Conservation (phyloP, 257 asterid genomes). For the Eucommia ulmoides region DNA sequence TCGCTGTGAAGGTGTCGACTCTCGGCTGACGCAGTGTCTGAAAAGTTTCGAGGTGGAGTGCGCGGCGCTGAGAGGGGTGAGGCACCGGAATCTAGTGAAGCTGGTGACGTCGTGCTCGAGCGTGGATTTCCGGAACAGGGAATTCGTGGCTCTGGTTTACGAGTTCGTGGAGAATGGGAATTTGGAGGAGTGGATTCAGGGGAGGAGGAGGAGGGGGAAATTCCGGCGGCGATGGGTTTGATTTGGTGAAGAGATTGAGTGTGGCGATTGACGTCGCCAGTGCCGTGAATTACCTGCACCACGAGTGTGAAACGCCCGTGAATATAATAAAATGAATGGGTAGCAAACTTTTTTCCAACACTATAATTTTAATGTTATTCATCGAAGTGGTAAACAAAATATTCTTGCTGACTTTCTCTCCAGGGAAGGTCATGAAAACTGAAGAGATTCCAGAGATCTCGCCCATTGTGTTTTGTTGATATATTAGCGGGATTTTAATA, state of each 20-base stretch:
- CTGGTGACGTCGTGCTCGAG: slow-evolving; percentile 41
- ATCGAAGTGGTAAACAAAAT: too few relatives aligned
- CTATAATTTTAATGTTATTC: too few relatives aligned
- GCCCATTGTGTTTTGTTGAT: too few relatives aligned
- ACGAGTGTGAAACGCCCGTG: slow-evolving; percentile 30
- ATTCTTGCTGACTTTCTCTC: too few relatives aligned
- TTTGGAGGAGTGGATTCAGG: slow-evolving; percentile 47
- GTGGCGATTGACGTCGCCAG: slow-evolving; percentile 32
- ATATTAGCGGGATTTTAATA: too few relatives aligned
- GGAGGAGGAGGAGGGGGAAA: slow-evolving; percentile 22
- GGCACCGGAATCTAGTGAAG: slow-evolving; percentile 53
- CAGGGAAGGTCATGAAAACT: too few relatives aligned
- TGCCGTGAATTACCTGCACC: slow-evolving; percentile 43
- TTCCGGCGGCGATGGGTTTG: slow-evolving; percentile 12
- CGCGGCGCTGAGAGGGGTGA: slow-evolving; percentile 26
- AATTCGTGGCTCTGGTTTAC: slow-evolving; percentile 37
- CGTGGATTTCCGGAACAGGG: slow-evolving; percentile 24
- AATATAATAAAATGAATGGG: too few relatives aligned
- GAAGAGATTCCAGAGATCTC: too few relatives aligned
- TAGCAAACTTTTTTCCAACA: too few relatives aligned
- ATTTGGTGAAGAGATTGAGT: slow-evolving; percentile 22
- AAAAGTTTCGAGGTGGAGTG: slow-evolving; percentile 44
- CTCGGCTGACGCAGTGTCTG: slow-evolving; percentile 8
- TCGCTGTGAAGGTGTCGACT: slow-evolving; percentile 44
- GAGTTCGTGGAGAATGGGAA: slow-evolving; percentile 59